Conservation (phyloP, 257 asterid genomes). For the Lycium barbarum region DNA sequence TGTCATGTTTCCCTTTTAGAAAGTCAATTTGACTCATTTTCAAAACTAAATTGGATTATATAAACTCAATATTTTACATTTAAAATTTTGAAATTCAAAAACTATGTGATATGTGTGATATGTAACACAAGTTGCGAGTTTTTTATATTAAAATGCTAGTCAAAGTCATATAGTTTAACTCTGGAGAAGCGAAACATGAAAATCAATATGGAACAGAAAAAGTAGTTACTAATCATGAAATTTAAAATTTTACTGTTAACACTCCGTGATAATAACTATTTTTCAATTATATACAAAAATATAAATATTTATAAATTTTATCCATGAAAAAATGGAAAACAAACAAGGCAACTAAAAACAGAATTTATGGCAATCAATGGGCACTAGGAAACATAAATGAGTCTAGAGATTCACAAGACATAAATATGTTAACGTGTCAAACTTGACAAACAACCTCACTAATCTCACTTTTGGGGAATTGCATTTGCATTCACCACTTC, state of each 20-base stretch:
- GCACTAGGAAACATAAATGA: constrained; percentile 6
- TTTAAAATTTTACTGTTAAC: background rate
- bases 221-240: too few relatives aligned
- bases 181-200: too few relatives aligned
- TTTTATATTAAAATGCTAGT: too few relatives aligned
- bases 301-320: background rate
- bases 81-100: too few relatives aligned
- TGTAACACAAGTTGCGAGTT: too few relatives aligned
- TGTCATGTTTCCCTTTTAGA: too few relatives aligned
- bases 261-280: background rate
- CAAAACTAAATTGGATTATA: too few relatives aligned
- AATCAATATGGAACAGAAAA: too few relatives aligned
- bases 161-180: too few relatives aligned
- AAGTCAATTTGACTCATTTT: too few relatives aligned
- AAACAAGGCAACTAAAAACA: background rate
- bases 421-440: constrained; percentile 28
- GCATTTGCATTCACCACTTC: constrained; percentile 33
- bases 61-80: too few relatives aligned
- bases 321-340: background rate
- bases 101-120: too few relatives aligned
- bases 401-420: constrained; percentile 37
- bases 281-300: background rate
- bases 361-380: background rate
- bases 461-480: constrained; percentile 41
- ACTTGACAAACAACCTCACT: constrained; percentile 30